A percentile compares a stretch with the other conserved stretches of the same genome.
Conservation (phyloP, 305 asterid species). For the Fraxinus xanthoxyloides region DNA sequence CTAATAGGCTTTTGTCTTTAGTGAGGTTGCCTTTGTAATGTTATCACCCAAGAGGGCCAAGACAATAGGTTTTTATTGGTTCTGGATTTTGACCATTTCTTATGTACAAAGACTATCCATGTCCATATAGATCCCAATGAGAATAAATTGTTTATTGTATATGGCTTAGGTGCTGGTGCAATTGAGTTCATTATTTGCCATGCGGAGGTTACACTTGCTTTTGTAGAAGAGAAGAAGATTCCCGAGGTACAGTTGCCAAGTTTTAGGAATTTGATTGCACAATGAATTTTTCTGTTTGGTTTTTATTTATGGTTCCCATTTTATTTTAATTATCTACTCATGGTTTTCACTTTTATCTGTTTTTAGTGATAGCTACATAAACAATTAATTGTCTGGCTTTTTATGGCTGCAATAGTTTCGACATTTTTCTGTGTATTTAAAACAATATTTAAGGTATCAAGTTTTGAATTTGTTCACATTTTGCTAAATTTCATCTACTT, state of each 20-base stretch:
- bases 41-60: neutral
- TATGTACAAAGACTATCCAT: neutral
- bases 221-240: conserved; percentile 87
- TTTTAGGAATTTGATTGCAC: conserved; percentile 2
- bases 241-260: conserved; percentile 60
- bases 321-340: neutral
- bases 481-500: conserved; percentile 26
- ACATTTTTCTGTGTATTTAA: conserved; percentile 16
- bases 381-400: conserved; percentile 12
- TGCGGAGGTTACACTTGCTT: conserved; percentile 83
- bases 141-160: conserved; percentile 23
- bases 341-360: neutral
- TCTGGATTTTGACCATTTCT: neutral
- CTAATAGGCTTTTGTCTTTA: conserved; percentile 17
- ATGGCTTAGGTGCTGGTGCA: conserved; percentile 85
- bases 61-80: neutral
- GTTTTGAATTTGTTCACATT: conserved; percentile 16
- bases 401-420: conserved; percentile 7
- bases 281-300: neutral
- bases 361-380: neutral
- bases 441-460: conserved; percentile 11
- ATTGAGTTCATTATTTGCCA: conserved; percentile 88
- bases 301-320: neutral
- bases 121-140: conserved; percentile 1
- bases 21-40: conserved; percentile 15